Conservation (phyloP, 2,329 filamentous ascomycete genomes). For the Botrytis medusae region DNA sequence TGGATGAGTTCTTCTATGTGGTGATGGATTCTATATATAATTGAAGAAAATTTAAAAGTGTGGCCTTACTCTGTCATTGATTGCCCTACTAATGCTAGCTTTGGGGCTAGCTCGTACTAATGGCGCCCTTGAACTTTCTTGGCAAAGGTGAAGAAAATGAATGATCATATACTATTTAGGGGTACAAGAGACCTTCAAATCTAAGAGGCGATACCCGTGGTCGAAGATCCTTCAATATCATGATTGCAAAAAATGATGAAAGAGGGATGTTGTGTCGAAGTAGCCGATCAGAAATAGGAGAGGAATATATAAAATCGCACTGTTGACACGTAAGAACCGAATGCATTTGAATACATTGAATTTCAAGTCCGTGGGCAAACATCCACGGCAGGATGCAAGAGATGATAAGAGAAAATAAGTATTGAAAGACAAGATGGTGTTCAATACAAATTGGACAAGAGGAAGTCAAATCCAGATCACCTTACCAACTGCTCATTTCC, state of each 20-base stretch:
- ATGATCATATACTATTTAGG: not conserved
- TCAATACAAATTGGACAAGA: too few species aligned
- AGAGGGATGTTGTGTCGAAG: not conserved
- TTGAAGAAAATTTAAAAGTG: not conserved
- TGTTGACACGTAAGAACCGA: not conserved
- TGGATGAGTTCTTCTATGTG: too few species aligned
- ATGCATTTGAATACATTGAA: not conserved
- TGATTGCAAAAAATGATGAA: not conserved
- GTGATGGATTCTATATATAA: not conserved
- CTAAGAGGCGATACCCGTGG: not conserved
- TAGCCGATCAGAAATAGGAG: not conserved
- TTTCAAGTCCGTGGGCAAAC: not conserved
- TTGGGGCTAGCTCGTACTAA: not conserved
- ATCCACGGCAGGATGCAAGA: not conserved
- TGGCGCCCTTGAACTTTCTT: not conserved
- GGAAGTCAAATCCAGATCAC: too few species aligned
- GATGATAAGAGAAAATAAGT: not conserved
- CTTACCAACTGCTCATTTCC: not conserved
- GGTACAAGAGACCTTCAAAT: not conserved
- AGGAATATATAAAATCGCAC: not conserved
- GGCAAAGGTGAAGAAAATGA: not conserved
- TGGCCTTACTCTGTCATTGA: not conserved
- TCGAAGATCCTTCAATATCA: not conserved
- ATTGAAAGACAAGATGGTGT: not conserved
- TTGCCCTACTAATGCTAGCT: not conserved